Evolutionary conservation across 768 basidiomycete genomes (phyloP).

Genomic region (Russula dissimulans): DNA sequence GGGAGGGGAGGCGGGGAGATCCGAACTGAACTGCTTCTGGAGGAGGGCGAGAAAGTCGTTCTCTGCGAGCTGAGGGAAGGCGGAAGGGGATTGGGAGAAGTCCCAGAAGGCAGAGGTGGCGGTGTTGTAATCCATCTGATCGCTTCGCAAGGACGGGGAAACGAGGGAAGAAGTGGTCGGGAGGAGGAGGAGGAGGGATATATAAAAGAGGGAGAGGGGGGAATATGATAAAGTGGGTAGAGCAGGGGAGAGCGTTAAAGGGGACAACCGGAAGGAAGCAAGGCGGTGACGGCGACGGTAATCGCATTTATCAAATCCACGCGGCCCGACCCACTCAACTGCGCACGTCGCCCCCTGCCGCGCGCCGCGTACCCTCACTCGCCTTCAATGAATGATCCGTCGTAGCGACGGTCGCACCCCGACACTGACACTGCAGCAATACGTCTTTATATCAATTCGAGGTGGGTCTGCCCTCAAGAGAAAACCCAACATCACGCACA

Average conservation of each 20-base stretch:
- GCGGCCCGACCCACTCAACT: too few species aligned
- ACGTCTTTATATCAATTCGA: too few species aligned
- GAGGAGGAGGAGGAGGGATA: background rate
- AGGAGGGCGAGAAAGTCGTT: conserved; percentile 71
- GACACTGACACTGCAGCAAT: too few species aligned
- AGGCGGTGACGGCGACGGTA: background rate
- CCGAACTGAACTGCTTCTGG: conserved; percentile 59
- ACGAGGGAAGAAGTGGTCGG: background rate
- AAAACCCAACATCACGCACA: too few species aligned
- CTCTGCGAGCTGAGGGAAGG: conserved; percentile 59
- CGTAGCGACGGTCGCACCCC: too few species aligned
- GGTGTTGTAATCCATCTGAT: conserved; percentile 40
- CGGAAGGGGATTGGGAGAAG: conserved; percentile 36
- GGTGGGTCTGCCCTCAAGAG: too few species aligned
- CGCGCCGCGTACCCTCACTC: too few species aligned
- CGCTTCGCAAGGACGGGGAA: conserved; percentile 15
- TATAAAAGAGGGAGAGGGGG: background rate
- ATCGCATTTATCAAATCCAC: too few species aligned
- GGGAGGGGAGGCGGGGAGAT: conserved; percentile 20
- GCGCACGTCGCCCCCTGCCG: too few species aligned
- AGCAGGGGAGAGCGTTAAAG: background rate
- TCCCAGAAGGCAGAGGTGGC: conserved; percentile 56
- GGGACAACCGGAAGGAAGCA: background rate
- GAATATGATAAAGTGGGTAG: background rate
- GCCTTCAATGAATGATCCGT: too few species aligned